A percentile compares a stretch with the other conserved stretches of the same genome.
These are phyloP conservation scores for Hericium erinaceus DNA, from an alignment of 768 basidiomycete genomes.

Conservation along the genomic window DNA sequence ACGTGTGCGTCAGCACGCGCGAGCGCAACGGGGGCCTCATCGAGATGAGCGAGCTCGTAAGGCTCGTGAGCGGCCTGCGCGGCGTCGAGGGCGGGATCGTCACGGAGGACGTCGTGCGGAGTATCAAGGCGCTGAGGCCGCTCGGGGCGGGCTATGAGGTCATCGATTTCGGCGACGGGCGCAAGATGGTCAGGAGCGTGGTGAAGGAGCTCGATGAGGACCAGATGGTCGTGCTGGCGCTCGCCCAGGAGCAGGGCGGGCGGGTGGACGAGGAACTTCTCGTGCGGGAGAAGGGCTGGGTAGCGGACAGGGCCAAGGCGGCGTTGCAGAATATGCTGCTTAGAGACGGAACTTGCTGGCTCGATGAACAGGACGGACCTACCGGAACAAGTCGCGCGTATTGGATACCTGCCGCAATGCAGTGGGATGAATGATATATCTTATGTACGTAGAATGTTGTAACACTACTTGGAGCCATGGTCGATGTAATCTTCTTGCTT, in stretches of 20 bases:
- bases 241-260: constrained; percentile 62
- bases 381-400: constrained; percentile 52
- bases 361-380: constrained; percentile 75
- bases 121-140: constrained; percentile 81
- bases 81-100: constrained; percentile 59
- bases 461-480: too few species aligned
- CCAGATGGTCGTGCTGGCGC: constrained; percentile 72
- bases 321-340: constrained; percentile 87
- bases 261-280: constrained; percentile 57
- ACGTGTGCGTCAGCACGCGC: constrained; percentile 80
- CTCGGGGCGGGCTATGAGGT: constrained; percentile 90
- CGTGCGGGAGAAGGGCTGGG: constrained; percentile 63
- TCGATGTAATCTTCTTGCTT: too few species aligned
- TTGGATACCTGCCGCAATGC: constrained; percentile 85
- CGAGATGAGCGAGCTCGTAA: constrained; percentile 75
- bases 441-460: background rate
- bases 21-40: constrained; percentile 91
- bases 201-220: constrained; percentile 87
- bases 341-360: constrained; percentile 88
- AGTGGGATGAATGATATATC: constrained; percentile 55
- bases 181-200: constrained; percentile 81
- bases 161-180: constrained; percentile 50
- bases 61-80: constrained; percentile 69
- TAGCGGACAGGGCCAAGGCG: constrained; percentile 58
- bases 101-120: constrained; percentile 74